Conservation (phyloP, 2,329 filamentous ascomycete species). For the Neonectria faginata region DNA sequence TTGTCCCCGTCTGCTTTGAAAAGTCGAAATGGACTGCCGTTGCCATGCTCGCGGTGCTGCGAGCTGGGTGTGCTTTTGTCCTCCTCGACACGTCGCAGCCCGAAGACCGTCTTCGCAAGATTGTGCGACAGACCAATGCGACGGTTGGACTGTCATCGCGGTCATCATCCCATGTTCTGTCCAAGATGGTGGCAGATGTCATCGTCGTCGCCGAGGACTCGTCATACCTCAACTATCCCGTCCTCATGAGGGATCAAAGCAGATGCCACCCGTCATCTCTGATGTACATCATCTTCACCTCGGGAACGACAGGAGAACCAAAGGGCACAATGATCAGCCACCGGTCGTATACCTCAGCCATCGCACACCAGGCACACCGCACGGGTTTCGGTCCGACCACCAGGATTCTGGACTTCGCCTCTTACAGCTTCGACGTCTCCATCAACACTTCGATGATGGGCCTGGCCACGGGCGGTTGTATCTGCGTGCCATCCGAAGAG, state of each 20-base stretch:
- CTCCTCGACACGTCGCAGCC: conserved; percentile 30
- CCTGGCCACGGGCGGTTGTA: conserved; percentile 11
- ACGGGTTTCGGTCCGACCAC: not conserved
- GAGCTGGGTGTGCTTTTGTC: conserved; percentile 39
- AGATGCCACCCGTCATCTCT: not conserved
- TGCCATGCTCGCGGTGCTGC: conserved; percentile 38
- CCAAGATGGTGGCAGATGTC: not conserved
- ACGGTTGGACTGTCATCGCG: not conserved
- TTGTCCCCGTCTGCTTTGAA: conserved; percentile 38
- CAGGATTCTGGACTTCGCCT: conserved; percentile 18
- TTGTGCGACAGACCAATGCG: conserved; percentile 11
- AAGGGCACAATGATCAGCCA: conserved; percentile 19
- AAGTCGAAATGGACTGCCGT: conserved; percentile 40
- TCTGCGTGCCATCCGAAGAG: conserved; percentile 20
- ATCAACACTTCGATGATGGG: conserved; percentile 1
- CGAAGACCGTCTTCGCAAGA: conserved; percentile 8
- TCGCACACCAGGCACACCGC: not conserved
- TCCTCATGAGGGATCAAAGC: not conserved
- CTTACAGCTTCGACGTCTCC: conserved; percentile 15
- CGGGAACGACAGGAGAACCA: conserved; percentile 12
- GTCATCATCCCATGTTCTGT: not conserved
- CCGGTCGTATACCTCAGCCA: not conserved
- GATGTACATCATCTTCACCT: conserved; percentile 19
- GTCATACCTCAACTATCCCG: too few species aligned
- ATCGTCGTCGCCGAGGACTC: not conserved